Conservation (phyloP, 2,329 filamentous ascomycete genomes). For the Apiospora koreana region DNA sequence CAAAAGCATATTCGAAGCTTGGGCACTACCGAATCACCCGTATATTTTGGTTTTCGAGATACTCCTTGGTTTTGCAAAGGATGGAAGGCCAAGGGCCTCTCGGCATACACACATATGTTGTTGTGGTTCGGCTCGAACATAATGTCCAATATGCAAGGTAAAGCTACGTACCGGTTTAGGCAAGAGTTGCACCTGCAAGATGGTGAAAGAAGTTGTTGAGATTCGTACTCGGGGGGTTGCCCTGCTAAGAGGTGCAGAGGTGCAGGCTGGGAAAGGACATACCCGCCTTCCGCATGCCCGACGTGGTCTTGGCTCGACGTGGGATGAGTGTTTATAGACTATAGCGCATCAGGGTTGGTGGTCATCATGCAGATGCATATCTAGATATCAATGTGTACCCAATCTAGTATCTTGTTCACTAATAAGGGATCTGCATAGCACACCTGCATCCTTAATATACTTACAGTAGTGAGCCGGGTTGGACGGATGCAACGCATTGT, state of each 20-base stretch:
- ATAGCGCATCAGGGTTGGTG: constrained; percentile 1
- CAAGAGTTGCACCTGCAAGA: neutral
- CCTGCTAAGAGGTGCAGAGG: neutral
- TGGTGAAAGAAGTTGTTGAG: neutral
- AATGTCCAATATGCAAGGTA: too few species aligned
- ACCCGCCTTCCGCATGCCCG: constrained; percentile 6
- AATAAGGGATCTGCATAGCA: neutral
- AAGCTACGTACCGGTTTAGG: neutral
- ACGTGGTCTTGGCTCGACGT: neutral
- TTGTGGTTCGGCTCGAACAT: neutral
- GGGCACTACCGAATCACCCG: neutral
- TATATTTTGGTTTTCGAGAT: neutral
- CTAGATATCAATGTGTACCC: neutral
- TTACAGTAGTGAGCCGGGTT: neutral
- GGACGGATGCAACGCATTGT: neutral
- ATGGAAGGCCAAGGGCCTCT: neutral
- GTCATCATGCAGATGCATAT: constrained; percentile 7
- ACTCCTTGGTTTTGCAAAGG: neutral
- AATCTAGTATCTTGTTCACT: neutral
- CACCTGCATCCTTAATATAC: neutral
- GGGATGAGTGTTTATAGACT: neutral
- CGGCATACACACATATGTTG: neutral
- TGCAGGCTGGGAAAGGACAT: neutral
- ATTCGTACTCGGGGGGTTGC: neutral
- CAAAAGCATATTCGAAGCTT: neutral